These are phyloP conservation scores for Huntiella savannae DNA, from an alignment of 2,329 filamentous ascomycete species.

Conservation along the genomic window DNA sequence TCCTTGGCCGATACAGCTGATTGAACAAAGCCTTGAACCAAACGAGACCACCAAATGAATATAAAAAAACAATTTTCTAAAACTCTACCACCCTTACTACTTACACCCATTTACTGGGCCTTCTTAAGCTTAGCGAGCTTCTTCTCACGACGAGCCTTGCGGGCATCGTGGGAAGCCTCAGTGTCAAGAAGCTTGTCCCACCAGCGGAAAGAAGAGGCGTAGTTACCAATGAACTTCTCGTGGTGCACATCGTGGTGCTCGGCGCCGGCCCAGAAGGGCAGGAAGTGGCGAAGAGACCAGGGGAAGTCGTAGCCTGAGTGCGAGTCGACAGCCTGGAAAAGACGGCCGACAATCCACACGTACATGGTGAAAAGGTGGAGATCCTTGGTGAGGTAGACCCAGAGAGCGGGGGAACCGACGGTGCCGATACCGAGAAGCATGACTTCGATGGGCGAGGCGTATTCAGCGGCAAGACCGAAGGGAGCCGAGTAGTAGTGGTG, in stretches of 20 bases:
- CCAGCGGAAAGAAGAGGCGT: constrained; percentile 95
- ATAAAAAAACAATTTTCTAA: no score
- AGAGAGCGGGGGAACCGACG: constrained; percentile 64
- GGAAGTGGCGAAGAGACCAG: constrained; percentile 85
- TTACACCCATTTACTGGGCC: constrained; percentile 31
- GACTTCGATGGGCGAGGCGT: constrained; percentile 91
- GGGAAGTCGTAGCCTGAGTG: constrained; percentile 98
- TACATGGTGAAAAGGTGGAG: constrained; percentile 97
- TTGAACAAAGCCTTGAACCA: no score
- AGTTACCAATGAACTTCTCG: constrained; percentile 97
- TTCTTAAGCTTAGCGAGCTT: constrained; percentile 56
- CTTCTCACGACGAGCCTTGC: constrained; percentile 63
- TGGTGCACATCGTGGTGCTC: constrained; percentile 95
- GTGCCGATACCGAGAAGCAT: constrained; percentile 84
- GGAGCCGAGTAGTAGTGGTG: constrained; percentile 98
- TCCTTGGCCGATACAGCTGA: no score
- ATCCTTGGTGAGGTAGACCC: constrained; percentile 65
- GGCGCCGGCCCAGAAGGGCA: constrained; percentile 95
- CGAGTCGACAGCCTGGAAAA: constrained; percentile 95
- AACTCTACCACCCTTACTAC: no score
- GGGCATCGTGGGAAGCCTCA: constrained; percentile 73
- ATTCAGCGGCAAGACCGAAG: constrained; percentile 90
- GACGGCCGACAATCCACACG: constrained; percentile 74
- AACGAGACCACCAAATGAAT: no score
- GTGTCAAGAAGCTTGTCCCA: constrained; percentile 94